A percentile compares a stretch with the other conserved stretches of the same genome.
These are phyloP conservation scores for Apiotrichum siamense DNA, from an alignment of 1,284 basidiomycete species.

Conservation along the genomic window DNA sequence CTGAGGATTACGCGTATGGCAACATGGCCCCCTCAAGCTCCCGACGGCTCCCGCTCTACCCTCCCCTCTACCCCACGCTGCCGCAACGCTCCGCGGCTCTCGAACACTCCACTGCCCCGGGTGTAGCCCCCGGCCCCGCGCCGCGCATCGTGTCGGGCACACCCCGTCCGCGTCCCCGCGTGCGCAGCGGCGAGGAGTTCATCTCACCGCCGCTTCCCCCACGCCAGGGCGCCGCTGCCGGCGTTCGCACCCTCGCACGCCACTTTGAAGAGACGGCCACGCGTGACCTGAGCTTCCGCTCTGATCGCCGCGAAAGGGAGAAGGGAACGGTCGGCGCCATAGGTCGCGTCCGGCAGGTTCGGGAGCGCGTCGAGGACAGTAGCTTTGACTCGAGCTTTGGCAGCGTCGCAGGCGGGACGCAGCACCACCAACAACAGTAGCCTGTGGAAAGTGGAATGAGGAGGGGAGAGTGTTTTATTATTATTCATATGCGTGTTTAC, in stretches of 20 bases:
- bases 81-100: conserved; percentile 3
- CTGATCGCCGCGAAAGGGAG: conserved; percentile 8
- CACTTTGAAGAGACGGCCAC: conserved; percentile 4
- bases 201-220: background rate
- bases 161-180: background rate
- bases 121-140: background rate
- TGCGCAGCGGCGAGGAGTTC: background rate
- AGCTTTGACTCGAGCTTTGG: conserved; percentile 1
- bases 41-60: conserved; percentile 2
- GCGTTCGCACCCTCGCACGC: conserved; percentile 3
- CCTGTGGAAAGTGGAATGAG: background rate
- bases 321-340: background rate
- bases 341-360: conserved; percentile 5
- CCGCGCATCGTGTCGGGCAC: background rate
- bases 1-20: conserved; percentile 5
- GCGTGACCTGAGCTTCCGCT: conserved; percentile 9
- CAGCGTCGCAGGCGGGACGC: too few species aligned
- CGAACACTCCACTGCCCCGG: background rate
- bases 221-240: too few species aligned
- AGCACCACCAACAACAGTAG: too few species aligned
- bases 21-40: background rate
- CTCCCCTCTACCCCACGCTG: conserved; percentile 6
- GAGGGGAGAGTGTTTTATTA: background rate
- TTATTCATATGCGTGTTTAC: background rate
- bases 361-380: conserved; percentile 2